A percentile compares a stretch with the other conserved stretches of the same genome.
These are phyloP conservation scores for Epichloe sp. DNA, from an alignment of 2,329 filamentous ascomycete species.

Conservation along the genomic window DNA sequence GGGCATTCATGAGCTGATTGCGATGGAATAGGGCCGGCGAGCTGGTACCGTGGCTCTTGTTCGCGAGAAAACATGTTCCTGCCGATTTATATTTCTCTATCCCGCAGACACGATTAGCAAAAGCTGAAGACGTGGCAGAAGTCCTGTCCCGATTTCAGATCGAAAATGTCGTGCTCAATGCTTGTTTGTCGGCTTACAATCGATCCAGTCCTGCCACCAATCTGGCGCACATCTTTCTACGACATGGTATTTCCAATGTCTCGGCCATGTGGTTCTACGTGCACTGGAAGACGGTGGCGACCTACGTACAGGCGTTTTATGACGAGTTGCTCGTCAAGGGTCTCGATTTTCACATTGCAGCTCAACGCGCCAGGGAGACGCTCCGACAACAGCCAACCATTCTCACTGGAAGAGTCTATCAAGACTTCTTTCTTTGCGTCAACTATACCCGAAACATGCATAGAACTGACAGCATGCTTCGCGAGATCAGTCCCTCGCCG, in stretches of 20 bases:
- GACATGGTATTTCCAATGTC: slow-evolving; percentile 14
- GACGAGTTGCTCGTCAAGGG: slow-evolving; percentile 14
- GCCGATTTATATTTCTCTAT: slow-evolving; percentile 8
- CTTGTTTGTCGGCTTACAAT: slow-evolving; percentile 18
- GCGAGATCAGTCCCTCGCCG: slow-evolving; percentile 12
- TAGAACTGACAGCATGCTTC: slow-evolving; percentile 6
- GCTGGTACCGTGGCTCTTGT: slow-evolving; percentile 14
- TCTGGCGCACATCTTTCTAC: slow-evolving; percentile 16
- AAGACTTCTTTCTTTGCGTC: slow-evolving; percentile 19
- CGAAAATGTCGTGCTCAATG: slow-evolving; percentile 17
- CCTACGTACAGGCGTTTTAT: slow-evolving; percentile 16
- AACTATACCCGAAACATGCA: slow-evolving; percentile 15
- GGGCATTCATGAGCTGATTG: neutral
- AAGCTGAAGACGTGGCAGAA: slow-evolving; percentile 12
- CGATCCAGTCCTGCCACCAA: slow-evolving; percentile 12
- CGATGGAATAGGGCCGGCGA: slow-evolving; percentile 9
- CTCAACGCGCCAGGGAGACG: slow-evolving; percentile 15
- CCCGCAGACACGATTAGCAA: slow-evolving; percentile 13
- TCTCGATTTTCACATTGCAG: slow-evolving; percentile 16
- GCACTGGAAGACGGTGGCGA: slow-evolving; percentile 15
- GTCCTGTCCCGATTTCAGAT: slow-evolving; percentile 12
- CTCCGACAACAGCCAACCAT: slow-evolving; percentile 12
- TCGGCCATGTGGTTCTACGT: slow-evolving; percentile 20
- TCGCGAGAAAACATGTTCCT: slow-evolving; percentile 11
- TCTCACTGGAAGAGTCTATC: slow-evolving; percentile 10